phyloP scores from a whole-genome alignment of 352 stramenopile genomes.

The Aphanomyces stellatus region DNA sequence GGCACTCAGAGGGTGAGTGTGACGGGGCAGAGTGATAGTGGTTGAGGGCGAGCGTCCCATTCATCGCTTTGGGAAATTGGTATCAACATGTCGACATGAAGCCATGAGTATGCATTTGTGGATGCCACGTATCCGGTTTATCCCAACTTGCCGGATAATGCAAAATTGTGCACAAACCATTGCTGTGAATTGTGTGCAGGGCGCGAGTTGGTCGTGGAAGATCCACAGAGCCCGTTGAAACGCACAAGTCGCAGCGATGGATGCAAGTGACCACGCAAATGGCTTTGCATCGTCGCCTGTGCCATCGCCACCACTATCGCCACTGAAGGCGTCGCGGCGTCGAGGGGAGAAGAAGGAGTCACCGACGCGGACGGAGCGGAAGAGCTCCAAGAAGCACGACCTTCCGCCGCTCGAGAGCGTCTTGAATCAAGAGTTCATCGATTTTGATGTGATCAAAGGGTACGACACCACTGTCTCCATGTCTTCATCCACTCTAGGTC shows the following conservation, averaged over 20 bases:
- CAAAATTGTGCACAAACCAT: no score
- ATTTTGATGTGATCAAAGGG: slow-evolving; percentile 85
- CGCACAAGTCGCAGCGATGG: not conserved
- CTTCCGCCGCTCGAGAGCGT: not conserved
- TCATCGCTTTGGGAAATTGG: no score
- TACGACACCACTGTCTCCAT: slow-evolving; percentile 20
- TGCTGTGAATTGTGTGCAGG: no score
- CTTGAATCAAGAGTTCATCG: slow-evolving; percentile 51
- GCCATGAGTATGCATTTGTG: no score
- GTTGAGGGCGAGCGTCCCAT: no score
- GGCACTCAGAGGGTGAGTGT: no score
- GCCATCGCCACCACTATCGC: not conserved
- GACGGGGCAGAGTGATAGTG: no score
- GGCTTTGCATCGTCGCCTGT: no score
- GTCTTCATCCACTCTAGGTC: slow-evolving; percentile 30
- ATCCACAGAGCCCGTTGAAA: not conserved
- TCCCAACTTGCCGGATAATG: no score
- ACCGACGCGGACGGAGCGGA: not conserved
- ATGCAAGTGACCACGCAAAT: not conserved
- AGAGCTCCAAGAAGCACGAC: slow-evolving; percentile 5
- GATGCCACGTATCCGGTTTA: no score
- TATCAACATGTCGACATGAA: no score
- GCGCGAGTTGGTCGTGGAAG: no score
- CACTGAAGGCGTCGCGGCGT: not conserved
- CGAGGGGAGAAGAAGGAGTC: not conserved